A percentile compares a stretch with the other conserved stretches of the same genome.
Evolutionary conservation across 768 basidiomycete genomes (phyloP).

Genomic region (Pleurotus pulmonarius): DNA sequence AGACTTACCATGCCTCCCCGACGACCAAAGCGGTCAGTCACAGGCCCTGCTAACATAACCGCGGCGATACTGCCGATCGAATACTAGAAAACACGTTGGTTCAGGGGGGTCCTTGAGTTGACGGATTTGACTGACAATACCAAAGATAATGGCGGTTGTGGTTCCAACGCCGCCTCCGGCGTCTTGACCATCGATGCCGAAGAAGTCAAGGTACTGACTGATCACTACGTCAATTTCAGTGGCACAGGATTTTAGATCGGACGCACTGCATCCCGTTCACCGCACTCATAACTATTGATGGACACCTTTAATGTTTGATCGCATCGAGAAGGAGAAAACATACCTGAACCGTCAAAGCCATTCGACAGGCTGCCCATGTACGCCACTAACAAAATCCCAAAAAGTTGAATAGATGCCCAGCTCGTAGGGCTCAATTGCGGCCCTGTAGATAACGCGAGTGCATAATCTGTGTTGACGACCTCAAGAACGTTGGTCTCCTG

Average conservation of each 20-base stretch:
- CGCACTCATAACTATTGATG: conserved; percentile 37
- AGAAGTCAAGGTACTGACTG: conserved; percentile 39
- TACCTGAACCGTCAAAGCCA: conserved; percentile 44
- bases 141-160: conserved; percentile 40
- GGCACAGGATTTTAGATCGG: neutral
- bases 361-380: conserved; percentile 45
- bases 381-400: conserved; percentile 34
- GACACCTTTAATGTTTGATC: neutral
- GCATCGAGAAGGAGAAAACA: conserved; percentile 7
- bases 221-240: neutral
- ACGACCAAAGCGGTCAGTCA: conserved; percentile 36
- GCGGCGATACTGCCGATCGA: conserved; percentile 37
- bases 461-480: conserved; percentile 39
- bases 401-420: conserved; percentile 36
- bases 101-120: no score
- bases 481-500: conserved; percentile 18
- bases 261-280: conserved; percentile 44
- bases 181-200: conserved; percentile 32
- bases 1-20: conserved; percentile 38
- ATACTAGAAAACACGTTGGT: conserved; percentile 24
- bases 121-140: conserved; percentile 28
- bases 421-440: conserved; percentile 37
- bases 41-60: conserved; percentile 36
- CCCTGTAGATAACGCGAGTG: conserved; percentile 39
- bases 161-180: conserved; percentile 42